Evolutionary conservation across 805 yeast species (phyloP).

Genomic region (Candida patagonica): DNA sequence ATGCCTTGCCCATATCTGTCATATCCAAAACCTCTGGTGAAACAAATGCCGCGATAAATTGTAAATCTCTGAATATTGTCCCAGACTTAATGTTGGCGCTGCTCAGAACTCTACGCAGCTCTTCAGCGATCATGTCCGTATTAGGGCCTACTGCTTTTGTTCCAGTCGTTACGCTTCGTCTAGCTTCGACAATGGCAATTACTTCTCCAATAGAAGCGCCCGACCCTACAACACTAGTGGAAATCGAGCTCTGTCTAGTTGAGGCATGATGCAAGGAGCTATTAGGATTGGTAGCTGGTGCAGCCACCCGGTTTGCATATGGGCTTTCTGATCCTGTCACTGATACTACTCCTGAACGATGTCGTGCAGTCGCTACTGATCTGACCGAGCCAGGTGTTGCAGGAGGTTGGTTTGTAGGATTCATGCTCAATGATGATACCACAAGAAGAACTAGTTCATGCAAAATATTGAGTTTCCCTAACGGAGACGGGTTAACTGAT

Average conservation of each 20-base stretch:
- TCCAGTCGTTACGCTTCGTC: conserved; percentile 14
- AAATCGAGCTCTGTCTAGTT: conserved; percentile 3
- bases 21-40: conserved; percentile 23
- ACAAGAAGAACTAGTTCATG: conserved; percentile 21
- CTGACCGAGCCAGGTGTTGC: conserved; percentile 17
- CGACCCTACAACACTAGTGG: conserved; percentile 3
- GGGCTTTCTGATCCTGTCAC: conserved; percentile 17
- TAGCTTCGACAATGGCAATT: conserved; percentile 20
- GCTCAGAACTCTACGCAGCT: conserved; percentile 22
- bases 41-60: conserved; percentile 27
- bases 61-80: conserved; percentile 28
- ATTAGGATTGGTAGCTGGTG: neutral
- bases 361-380: conserved; percentile 2
- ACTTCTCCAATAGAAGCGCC: conserved; percentile 17
- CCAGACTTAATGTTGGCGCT: conserved; percentile 22
- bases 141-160: conserved; percentile 15
- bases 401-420: neutral
- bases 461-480: conserved; percentile 19
- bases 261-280: neutral
- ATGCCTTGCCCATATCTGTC: conserved; percentile 26
- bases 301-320: neutral
- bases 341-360: conserved; percentile 11
- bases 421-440: conserved; percentile 16
- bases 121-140: conserved; percentile 27
- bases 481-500: conserved; percentile 21